These are phyloP conservation scores for Linderniella brevidens DNA, from an alignment of 257 asterid genomes.

Conservation along the genomic window DNA sequence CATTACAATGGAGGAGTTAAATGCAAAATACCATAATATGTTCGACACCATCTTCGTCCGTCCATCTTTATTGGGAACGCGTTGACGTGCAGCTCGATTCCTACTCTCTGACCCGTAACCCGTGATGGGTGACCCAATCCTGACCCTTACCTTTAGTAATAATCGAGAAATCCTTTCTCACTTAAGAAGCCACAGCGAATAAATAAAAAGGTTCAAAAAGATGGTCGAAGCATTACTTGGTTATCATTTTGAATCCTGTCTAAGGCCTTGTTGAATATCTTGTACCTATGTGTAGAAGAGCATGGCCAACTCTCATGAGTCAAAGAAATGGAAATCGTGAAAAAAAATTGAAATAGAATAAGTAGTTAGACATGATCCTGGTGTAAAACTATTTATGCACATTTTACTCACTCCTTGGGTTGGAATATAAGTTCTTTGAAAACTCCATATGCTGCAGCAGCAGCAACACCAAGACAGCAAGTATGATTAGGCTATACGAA, in stretches of 20 bases:
- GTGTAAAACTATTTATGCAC: background rate
- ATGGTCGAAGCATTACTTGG: slow-evolving; percentile 19
- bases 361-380: too few relatives aligned
- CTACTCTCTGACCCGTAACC: slow-evolving; percentile 88
- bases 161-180: slow-evolving; percentile 1
- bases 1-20: background rate
- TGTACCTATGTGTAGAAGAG: slow-evolving; percentile 34
- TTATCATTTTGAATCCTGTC: slow-evolving; percentile 73
- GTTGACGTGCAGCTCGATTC: slow-evolving; percentile 96
- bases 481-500: slow-evolving; percentile 64
- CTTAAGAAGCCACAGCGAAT: background rate
- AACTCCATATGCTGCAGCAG: slow-evolving; percentile 80
- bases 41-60: slow-evolving; percentile 76
- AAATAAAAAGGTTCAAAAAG: background rate
- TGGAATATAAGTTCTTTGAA: slow-evolving; percentile 68
- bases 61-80: slow-evolving; percentile 69
- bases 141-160: slow-evolving; percentile 48
- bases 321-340: slow-evolving; percentile 10
- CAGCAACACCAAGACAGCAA: slow-evolving; percentile 85
- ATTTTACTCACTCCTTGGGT: slow-evolving; percentile 70
- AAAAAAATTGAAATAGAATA: background rate
- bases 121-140: slow-evolving; percentile 77
- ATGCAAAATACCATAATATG: slow-evolving; percentile 45
- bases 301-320: background rate
- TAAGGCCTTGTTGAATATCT: slow-evolving; percentile 69